Evolutionary conservation across 306 rosid species (phyloP), one percentile per base, ranked within the genome.

Genomic region (Prunus mira): DNA sequence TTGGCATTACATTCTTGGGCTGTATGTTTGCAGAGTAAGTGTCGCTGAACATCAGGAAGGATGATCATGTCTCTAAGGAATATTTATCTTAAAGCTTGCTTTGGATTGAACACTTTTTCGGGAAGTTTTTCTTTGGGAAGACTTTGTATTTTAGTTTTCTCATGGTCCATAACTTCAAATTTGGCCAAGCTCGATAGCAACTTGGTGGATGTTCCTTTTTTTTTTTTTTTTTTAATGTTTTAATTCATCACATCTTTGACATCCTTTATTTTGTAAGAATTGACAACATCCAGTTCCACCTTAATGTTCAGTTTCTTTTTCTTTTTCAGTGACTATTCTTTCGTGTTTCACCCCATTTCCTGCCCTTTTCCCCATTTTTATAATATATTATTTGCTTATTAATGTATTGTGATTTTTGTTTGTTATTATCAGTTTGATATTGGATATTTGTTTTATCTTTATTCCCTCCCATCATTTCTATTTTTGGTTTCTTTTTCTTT

Each of bases 1-100:
- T 58, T 72, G 57, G 57, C 49, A 30, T 82, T 41, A 82, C 76
- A 77, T 82, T 9, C 55, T 67, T 65, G 69, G 69, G 72, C 62
- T 82, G 47, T 71, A 74, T 73, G 64, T 78, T 74, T 79, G 86
- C 86, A 78, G 86, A 82, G 76, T 79, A 67, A 78, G 80, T 78
- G 80, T 69, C 30, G 83, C 80, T 63, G 77, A 82, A 41, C 70
- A 74, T 78, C 73, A 64, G 69, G 77, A 67, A 63, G 62, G 83
- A 67, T 82, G 82, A 73, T 61, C 77, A 58, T 66, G 65, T 41
- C 66, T 72, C 67, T 38, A 70, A 68, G 52, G 41, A 72, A 54
- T 57, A 4, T 79, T 51, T 67, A 45, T 73, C 76, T 49, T 56
- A 63, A 63, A 72, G 82, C 69, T 61, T 75, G 72, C 69, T 69